Conservation (phyloP, 1,139 yeast species). For the Pichia inconspicua region DNA sequence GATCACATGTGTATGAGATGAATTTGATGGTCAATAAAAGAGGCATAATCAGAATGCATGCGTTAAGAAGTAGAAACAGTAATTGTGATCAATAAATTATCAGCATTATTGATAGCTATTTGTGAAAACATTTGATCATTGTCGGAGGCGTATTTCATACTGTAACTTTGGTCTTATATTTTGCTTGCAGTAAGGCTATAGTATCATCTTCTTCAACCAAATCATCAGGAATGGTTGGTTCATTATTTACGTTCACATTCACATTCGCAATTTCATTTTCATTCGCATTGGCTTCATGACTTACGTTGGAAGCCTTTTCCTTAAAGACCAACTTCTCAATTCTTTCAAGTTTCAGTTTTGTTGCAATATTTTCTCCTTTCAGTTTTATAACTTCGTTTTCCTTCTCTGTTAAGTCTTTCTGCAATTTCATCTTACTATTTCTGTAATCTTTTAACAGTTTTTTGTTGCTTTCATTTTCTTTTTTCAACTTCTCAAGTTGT, state of each 20-base stretch:
- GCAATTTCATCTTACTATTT: constrained; percentile 1
- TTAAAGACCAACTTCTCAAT: constrained; percentile 11
- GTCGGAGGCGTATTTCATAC: not conserved
- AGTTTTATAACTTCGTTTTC: constrained; percentile 14
- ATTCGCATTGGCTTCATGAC: not conserved
- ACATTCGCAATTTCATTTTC: not conserved
- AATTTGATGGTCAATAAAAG: too few species aligned
- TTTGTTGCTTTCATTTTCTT: constrained; percentile 2
- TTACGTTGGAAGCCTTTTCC: not conserved
- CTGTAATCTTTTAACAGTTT: constrained; percentile 4
- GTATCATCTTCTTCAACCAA: constrained; percentile 6
- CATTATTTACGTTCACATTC: too few species aligned
- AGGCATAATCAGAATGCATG: too few species aligned
- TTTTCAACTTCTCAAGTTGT: not conserved
- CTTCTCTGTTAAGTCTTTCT: constrained; percentile 2
- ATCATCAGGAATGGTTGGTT: not conserved
- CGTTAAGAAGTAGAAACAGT: too few species aligned
- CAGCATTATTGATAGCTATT: too few species aligned
- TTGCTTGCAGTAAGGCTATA: constrained; percentile 7
- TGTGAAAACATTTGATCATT: too few species aligned
- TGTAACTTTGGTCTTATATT: constrained; percentile 4
- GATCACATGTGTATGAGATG: too few species aligned
- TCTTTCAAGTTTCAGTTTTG: constrained; percentile 14
- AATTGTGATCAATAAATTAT: too few species aligned
- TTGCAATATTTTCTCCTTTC: constrained; percentile 16